These are phyloP conservation scores for Eucalyptus coolabah DNA, from an alignment of 345 rosid species.

Conservation along the genomic window DNA sequence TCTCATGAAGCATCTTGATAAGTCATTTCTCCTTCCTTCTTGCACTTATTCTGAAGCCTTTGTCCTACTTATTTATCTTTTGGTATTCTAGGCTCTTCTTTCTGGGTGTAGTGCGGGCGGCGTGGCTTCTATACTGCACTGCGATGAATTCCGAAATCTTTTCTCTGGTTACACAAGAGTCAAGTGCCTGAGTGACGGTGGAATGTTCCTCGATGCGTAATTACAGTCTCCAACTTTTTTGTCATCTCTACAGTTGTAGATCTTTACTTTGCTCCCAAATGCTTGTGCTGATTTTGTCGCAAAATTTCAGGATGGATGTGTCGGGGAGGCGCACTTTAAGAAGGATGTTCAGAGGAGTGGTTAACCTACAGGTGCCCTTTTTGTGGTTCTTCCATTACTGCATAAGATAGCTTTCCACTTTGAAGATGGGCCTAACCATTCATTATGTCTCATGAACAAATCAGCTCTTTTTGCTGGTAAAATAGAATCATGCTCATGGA, in stretches of 20 bases:
- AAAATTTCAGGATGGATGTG: slow-evolving; percentile 23
- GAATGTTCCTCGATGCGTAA: slow-evolving; percentile 46
- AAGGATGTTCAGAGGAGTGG: slow-evolving; percentile 23
- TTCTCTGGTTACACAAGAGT: slow-evolving; percentile 27
- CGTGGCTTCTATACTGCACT: slow-evolving; percentile 33
- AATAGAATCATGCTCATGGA: background rate
- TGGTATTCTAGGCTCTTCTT: slow-evolving; percentile 35
- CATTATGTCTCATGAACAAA: background rate
- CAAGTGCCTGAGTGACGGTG: slow-evolving; percentile 54
- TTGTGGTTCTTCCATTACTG: background rate
- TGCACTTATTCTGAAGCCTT: background rate
- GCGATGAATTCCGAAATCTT: slow-evolving; percentile 34
- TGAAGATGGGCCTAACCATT: background rate
- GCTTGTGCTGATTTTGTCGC: background rate
- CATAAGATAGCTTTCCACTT: background rate
- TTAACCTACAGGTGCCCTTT: slow-evolving; percentile 27
- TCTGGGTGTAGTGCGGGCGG: slow-evolving; percentile 57
- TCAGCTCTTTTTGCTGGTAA: background rate
- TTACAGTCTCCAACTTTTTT: background rate
- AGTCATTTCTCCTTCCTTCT: background rate
- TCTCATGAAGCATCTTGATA: background rate
- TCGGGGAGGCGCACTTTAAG: slow-evolving; percentile 34
- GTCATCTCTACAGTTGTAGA: background rate
- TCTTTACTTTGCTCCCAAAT: background rate
- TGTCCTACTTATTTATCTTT: background rate